A percentile compares a stretch with the other conserved stretches of the same genome.
phyloP scores from a whole-genome alignment of 345 rosid genomes.

The Conringia planisiliqua region DNA sequence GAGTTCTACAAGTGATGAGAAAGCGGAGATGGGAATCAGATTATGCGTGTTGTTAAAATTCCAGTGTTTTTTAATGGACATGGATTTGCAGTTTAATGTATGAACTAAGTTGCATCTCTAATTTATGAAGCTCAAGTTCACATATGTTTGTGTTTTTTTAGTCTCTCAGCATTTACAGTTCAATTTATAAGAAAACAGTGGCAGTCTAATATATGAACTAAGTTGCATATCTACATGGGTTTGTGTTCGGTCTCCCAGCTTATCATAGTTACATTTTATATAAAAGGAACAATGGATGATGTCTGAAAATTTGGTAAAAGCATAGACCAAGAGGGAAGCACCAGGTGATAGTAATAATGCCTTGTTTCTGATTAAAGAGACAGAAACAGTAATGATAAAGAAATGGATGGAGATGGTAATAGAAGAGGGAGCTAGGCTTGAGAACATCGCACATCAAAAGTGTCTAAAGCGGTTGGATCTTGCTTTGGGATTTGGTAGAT shows the following conservation, averaged over 20 bases:
- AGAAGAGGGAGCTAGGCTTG: not conserved
- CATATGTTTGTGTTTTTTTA: not conserved
- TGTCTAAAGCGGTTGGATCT: slow-evolving; percentile 9
- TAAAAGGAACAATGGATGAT: not conserved
- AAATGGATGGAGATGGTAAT: not conserved
- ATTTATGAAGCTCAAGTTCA: not conserved
- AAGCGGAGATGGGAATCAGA: slow-evolving; percentile 4
- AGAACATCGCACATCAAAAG: not conserved
- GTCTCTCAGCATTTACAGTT: not conserved
- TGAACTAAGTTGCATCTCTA: slow-evolving; percentile 29
- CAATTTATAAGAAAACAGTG: slow-evolving; percentile 5
- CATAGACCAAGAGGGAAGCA: not conserved
- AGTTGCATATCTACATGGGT: slow-evolving; percentile 11
- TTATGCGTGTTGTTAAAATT: slow-evolving; percentile 12
- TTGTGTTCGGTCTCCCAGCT: slow-evolving; percentile 14
- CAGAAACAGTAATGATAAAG: not conserved
- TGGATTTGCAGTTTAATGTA: slow-evolving; percentile 27
- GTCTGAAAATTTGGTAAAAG: not conserved
- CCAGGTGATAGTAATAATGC: not conserved
- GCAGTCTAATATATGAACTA: slow-evolving; percentile 18
- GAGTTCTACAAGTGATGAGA: slow-evolving; percentile 83
- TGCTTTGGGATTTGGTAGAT: slow-evolving; percentile 7
- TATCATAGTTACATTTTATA: not conserved
- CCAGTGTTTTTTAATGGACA: slow-evolving; percentile 19
- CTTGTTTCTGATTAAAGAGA: not conserved